A percentile compares a stretch with the other conserved stretches of the same genome.
Evolutionary conservation across 805 yeast genomes (phyloP).

Genomic region (Metschnikowia hibisci): DNA sequence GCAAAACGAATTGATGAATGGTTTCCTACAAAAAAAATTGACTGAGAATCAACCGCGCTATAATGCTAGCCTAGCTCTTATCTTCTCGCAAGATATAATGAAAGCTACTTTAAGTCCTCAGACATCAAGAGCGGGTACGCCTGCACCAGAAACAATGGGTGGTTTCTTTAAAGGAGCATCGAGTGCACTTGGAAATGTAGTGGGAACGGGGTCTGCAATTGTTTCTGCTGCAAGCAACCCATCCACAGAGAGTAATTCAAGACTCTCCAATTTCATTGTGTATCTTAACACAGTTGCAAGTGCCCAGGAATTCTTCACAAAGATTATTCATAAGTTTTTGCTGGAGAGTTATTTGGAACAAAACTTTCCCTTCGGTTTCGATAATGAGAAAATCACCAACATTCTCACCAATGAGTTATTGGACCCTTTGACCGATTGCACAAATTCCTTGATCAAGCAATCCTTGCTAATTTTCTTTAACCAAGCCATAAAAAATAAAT

Average conservation of each 20-base stretch:
- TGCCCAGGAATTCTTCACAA: conserved; percentile 54
- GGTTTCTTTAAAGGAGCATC: conserved; percentile 42
- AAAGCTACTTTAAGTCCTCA: conserved; percentile 22
- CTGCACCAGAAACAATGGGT: conserved; percentile 35
- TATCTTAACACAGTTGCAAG: conserved; percentile 70
- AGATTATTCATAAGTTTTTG: conserved; percentile 44
- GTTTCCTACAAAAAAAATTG: conserved; percentile 35
- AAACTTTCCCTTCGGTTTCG: conserved; percentile 36
- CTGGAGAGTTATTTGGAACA: conserved; percentile 21
- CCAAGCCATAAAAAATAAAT: conserved; percentile 43
- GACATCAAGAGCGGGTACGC: conserved; percentile 28
- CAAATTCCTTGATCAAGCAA: conserved; percentile 36
- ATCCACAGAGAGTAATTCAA: conserved; percentile 38
- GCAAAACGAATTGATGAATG: conserved; percentile 60
- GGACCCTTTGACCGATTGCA: conserved; percentile 23
- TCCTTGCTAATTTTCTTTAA: conserved; percentile 44
- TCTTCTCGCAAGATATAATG: conserved; percentile 5
- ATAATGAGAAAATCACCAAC: conserved; percentile 28
- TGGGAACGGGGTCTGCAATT: conserved; percentile 24
- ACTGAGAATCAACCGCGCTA: conserved; percentile 41
- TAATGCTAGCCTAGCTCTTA: conserved; percentile 25
- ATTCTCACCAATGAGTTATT: conserved; percentile 31
- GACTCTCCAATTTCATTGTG: conserved; percentile 57
- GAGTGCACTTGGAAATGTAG: conserved; percentile 42
- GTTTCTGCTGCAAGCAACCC: conserved; percentile 24